phyloP scores from a whole-genome alignment of 805 yeast species.

The Ogataea pignaliae region DNA sequence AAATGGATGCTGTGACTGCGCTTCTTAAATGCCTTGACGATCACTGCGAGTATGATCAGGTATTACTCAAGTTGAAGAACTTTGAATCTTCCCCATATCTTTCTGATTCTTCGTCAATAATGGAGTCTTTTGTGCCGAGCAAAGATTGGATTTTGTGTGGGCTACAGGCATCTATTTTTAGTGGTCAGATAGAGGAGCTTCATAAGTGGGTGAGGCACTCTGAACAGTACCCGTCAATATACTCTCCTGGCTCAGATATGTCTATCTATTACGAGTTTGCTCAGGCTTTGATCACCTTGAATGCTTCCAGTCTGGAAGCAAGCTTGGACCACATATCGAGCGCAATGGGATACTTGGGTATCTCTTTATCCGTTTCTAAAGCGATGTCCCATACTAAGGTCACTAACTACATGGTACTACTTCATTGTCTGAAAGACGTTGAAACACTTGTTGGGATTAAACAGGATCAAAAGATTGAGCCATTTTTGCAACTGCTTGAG shows the following conservation, averaged over 20 bases:
- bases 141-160: constrained; percentile 65
- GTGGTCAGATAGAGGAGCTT: constrained; percentile 50
- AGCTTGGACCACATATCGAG: constrained; percentile 39
- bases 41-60: constrained; percentile 70
- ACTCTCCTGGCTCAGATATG: constrained; percentile 47
- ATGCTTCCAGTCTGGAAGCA: constrained; percentile 27
- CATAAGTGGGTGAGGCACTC: constrained; percentile 55
- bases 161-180: constrained; percentile 66
- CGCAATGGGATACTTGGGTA: constrained; percentile 59
- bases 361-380: constrained; percentile 45
- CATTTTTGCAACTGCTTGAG: constrained; percentile 13
- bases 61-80: constrained; percentile 45
- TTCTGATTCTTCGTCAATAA: neutral
- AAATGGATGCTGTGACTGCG: constrained; percentile 43
- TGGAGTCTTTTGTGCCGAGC: constrained; percentile 27
- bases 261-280: constrained; percentile 63
- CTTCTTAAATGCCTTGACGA: constrained; percentile 67
- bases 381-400: constrained; percentile 49
- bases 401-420: constrained; percentile 42
- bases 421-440: constrained; percentile 64
- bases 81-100: constrained; percentile 21
- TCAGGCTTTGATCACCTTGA: constrained; percentile 48
- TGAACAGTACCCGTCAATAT: constrained; percentile 31
- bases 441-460: constrained; percentile 31
- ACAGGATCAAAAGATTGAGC: constrained; percentile 10